Percentiles rank a stretch among this genome's conserved stretches.
These are phyloP conservation scores for Pleurotus citrinopileatus DNA, from an alignment of 768 basidiomycete genomes.

Conservation along the genomic window DNA sequence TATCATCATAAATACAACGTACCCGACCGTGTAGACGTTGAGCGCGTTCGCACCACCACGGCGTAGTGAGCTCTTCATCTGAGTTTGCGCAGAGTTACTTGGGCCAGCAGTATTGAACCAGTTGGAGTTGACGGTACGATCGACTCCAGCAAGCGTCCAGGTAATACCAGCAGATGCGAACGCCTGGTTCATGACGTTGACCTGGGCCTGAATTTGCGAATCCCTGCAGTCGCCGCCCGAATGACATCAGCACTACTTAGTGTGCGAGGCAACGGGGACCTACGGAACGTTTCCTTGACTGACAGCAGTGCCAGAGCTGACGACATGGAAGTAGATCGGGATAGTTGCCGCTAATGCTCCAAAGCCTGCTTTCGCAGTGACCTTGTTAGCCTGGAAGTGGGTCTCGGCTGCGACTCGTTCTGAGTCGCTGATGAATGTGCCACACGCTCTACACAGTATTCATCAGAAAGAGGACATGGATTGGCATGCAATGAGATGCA, in stretches of 20 bases:
- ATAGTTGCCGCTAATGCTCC: conserved; percentile 7
- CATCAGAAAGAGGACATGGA: background rate
- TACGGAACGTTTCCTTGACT: conserved; percentile 42
- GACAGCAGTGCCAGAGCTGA: conserved; percentile 26
- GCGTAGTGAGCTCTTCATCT: conserved; percentile 47
- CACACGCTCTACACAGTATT: conserved; percentile 32
- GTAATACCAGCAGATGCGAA: conserved; percentile 34
- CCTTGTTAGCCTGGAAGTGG: conserved; percentile 38
- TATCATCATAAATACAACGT: conserved; percentile 10
- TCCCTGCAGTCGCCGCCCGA: conserved; percentile 22
- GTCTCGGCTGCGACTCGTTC: conserved; percentile 33
- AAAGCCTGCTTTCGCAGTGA: conserved; percentile 16
- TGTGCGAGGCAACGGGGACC: conserved; percentile 11
- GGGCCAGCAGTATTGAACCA: conserved; percentile 48
- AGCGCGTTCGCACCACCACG: conserved; percentile 36
- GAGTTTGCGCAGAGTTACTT: conserved; percentile 30
- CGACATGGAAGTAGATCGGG: conserved; percentile 31
- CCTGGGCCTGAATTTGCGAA: conserved; percentile 33
- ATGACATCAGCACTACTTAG: background rate
- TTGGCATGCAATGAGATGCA: conserved; percentile 13
- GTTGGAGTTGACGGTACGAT: conserved; percentile 38
- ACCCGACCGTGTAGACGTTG: conserved; percentile 54
- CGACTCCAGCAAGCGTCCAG: conserved; percentile 37
- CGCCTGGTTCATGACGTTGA: conserved; percentile 38
- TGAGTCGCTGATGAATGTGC: conserved; percentile 33